Evolutionary conservation across 257 asterid genomes (phyloP).

Genomic region (Paulownia fortunei): DNA sequence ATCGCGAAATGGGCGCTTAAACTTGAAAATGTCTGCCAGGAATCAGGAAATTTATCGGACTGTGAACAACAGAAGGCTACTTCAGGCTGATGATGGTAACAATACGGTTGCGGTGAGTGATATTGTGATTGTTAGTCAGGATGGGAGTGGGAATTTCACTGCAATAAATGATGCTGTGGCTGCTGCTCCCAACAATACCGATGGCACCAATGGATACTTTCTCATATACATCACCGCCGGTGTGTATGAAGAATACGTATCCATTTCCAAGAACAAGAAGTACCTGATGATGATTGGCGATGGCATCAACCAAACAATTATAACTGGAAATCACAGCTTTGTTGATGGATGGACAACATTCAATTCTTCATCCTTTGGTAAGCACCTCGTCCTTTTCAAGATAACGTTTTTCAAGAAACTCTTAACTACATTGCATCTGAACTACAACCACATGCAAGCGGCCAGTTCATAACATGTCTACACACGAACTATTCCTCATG

Average conservation of each 20-base stretch:
- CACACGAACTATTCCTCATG: no score
- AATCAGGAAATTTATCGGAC: conserved; percentile 41
- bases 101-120: conserved; percentile 53
- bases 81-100: conserved; percentile 36
- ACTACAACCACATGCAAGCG: no score
- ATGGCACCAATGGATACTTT: conserved; percentile 54
- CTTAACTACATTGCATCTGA: no score
- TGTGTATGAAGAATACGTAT: conserved; percentile 71
- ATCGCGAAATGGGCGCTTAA: conserved; percentile 43
- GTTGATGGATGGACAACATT: conserved; percentile 88
- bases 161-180: conserved; percentile 66
- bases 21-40: conserved; percentile 48
- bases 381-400: background rate
- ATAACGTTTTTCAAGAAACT: no score
- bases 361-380: conserved; percentile 70
- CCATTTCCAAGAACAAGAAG: conserved; percentile 59
- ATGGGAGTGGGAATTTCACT: conserved; percentile 62
- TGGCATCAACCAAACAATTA: conserved; percentile 68
- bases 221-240: conserved; percentile 66
- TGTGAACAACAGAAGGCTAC: conserved; percentile 50
- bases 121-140: conserved; percentile 61
- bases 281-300: conserved; percentile 81
- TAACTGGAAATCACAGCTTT: conserved; percentile 71
- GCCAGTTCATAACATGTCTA: no score
- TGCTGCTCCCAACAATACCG: conserved; percentile 62